A percentile compares a stretch with the other conserved stretches of the same genome.
Conservation (phyloP, 768 basidiomycete genomes). For the Kondoa subrosea region DNA sequence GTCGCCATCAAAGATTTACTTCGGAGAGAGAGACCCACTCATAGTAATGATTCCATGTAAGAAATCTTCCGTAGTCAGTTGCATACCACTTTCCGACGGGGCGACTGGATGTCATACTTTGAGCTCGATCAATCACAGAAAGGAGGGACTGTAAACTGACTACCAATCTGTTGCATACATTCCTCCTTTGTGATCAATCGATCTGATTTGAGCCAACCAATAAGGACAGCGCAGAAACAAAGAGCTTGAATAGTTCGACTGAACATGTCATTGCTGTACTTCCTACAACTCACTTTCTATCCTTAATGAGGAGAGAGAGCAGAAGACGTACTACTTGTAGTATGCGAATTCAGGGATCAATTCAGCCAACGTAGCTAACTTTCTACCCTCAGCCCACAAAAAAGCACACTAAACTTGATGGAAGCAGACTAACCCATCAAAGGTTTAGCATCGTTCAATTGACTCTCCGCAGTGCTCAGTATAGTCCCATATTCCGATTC, state of each 20-base stretch:
- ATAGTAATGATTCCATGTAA: constrained; percentile 35
- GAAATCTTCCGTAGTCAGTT: constrained; percentile 36
- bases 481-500: neutral
- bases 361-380: neutral
- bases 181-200: neutral
- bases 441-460: neutral
- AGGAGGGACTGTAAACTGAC: constrained; percentile 26
- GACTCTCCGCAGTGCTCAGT: neutral
- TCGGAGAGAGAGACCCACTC: too few relatives aligned
- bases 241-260: neutral
- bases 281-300: too few relatives aligned
- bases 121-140: neutral
- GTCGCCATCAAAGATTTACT: neutral
- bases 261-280: neutral
- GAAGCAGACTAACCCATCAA: too few relatives aligned
- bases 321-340: too few relatives aligned
- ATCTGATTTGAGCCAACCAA: neutral
- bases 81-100: constrained; percentile 29
- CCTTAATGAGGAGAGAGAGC: too few relatives aligned
- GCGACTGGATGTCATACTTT: constrained; percentile 26
- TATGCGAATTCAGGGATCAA: neutral
- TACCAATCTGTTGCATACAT: constrained; percentile 28
- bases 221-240: neutral
- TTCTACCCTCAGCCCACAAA: too few relatives aligned
- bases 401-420: too few relatives aligned